phyloP scores from a whole-genome alignment of 805 yeast genomes.

The Metschnikowia koreensis region DNA sequence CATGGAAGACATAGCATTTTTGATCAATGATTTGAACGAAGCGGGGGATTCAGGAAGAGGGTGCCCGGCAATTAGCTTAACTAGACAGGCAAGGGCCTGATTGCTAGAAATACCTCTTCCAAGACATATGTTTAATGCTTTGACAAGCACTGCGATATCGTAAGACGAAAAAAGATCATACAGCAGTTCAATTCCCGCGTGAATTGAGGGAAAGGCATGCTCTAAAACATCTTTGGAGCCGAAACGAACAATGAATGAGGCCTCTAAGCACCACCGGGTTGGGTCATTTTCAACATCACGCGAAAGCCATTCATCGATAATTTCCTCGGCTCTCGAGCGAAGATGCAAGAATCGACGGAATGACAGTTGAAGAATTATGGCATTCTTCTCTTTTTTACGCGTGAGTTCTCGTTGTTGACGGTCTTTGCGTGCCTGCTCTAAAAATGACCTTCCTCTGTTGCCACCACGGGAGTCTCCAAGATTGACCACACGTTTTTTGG shows the following conservation, averaged over 20 bases:
- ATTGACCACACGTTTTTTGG: conserved; percentile 61
- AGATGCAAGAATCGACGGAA: conserved; percentile 42
- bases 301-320: conserved; percentile 19
- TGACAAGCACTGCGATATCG: conserved; percentile 6
- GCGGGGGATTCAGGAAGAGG: neutral
- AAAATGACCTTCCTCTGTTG: conserved; percentile 30
- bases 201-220: neutral
- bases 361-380: conserved; percentile 47
- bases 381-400: conserved; percentile 50
- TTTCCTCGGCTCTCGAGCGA: conserved; percentile 21
- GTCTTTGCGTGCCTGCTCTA: conserved; percentile 66
- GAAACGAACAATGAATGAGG: conserved; percentile 19
- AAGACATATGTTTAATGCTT: conserved; percentile 4
- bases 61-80: neutral
- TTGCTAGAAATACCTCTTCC: neutral
- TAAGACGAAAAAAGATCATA: neutral
- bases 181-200: neutral
- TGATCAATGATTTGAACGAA: neutral
- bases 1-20: neutral
- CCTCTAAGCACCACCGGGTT: conserved; percentile 22
- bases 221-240: conserved; percentile 6
- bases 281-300: conserved; percentile 9
- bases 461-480: conserved; percentile 46
- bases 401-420: conserved; percentile 62
- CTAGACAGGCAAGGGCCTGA: conserved; percentile 5